A percentile compares a stretch with the other conserved stretches of the same genome.
phyloP scores from a whole-genome alignment of 352 stramenopile species.

The Pythium biforme region DNA sequence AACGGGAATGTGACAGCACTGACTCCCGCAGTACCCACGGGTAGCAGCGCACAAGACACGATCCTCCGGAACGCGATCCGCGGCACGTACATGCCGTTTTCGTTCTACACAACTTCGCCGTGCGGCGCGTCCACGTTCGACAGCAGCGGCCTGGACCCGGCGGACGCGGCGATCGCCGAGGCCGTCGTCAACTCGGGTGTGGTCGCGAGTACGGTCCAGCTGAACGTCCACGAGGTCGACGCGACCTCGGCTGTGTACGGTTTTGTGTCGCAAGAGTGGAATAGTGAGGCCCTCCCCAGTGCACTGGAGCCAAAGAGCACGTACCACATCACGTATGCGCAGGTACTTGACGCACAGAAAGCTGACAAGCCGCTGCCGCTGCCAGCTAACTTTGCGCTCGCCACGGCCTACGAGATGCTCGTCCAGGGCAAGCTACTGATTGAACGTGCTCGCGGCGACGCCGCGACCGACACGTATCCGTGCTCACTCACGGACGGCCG shows the following conservation, averaged over 20 bases:
- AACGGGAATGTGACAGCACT: constrained; percentile 15
- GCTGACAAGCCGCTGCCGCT: neutral
- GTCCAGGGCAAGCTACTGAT: constrained; percentile 43
- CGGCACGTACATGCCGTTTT: constrained; percentile 31
- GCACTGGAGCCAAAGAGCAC: constrained; percentile 18
- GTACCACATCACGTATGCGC: constrained; percentile 14
- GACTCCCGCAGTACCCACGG: neutral
- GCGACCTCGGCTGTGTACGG: constrained; percentile 42
- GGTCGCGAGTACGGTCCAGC: constrained; percentile 7
- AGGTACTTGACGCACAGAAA: neutral
- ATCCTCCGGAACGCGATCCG: constrained; percentile 45
- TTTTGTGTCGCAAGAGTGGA: constrained; percentile 52
- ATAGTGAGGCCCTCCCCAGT: constrained; percentile 30
- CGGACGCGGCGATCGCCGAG: neutral
- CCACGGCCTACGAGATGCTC: constrained; percentile 33
- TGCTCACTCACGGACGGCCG: constrained; percentile 40
- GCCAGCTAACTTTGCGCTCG: constrained; percentile 15
- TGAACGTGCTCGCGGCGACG: constrained; percentile 38
- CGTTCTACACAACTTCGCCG: constrained; percentile 30
- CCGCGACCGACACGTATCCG: constrained; percentile 31
- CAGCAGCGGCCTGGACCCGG: constrained; percentile 22
- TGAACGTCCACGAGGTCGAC: constrained; percentile 45
- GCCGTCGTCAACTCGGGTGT: too few relatives aligned
- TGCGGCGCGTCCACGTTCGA: constrained; percentile 17
- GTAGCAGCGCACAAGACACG: constrained; percentile 21